Evolutionary conservation across 2,329 filamentous ascomycete genomes (phyloP).

Genomic region (Triangularia setosa): DNA sequence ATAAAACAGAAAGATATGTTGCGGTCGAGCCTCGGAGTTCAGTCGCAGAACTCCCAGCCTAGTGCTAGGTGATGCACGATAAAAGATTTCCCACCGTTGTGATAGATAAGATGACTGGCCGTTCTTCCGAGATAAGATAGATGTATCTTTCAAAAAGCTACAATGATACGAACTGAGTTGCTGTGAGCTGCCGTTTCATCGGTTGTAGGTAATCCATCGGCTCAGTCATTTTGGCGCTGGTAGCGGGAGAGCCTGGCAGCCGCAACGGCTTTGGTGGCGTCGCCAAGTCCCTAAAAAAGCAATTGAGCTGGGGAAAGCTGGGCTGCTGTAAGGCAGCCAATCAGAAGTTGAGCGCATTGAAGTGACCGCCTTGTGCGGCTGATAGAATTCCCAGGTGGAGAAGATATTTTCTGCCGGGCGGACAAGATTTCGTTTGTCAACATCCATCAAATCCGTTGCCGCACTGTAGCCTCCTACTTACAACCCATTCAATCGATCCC

Average conservation of each 20-base stretch:
- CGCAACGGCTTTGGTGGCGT: neutral
- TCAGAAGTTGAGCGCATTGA: neutral
- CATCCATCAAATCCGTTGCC: constrained; percentile 3
- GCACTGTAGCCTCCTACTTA: neutral
- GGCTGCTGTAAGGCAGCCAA: neutral
- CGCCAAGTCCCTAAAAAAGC: neutral
- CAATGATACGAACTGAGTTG: neutral
- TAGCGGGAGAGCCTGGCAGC: neutral
- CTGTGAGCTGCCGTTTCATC: neutral
- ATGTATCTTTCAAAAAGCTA: neutral
- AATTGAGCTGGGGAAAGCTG: neutral
- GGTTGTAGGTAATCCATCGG: neutral
- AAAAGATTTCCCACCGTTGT: neutral
- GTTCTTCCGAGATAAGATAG: neutral
- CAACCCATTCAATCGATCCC: neutral
- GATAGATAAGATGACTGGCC: neutral
- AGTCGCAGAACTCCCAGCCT: no score
- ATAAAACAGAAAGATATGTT: neutral
- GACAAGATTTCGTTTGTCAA: constrained; percentile 24
- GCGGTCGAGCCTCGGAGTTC: neutral
- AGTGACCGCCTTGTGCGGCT: neutral
- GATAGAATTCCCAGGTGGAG: neutral
- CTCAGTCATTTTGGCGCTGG: neutral
- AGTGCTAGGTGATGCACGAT: neutral
- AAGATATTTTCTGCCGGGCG: constrained; percentile 27